Evolutionary conservation across 441 rosid genomes (phyloP).

Genomic region (Syzygium malaccense): DNA sequence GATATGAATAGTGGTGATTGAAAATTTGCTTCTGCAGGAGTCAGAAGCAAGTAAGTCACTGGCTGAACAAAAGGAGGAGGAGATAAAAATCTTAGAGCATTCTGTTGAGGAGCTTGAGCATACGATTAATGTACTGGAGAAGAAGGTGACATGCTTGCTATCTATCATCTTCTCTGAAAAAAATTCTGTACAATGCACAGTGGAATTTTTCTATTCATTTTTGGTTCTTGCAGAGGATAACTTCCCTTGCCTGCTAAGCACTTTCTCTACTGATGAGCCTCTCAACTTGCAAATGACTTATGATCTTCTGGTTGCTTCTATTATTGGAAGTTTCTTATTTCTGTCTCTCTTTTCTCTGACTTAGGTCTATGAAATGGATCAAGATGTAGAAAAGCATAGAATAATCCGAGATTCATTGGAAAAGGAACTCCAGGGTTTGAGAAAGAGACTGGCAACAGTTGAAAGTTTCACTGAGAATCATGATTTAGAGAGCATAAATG

Average conservation of each 20-base stretch:
- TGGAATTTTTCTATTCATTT: neutral
- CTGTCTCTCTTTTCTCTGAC: constrained; percentile 13
- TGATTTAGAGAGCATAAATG: constrained; percentile 25
- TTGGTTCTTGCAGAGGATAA: neutral
- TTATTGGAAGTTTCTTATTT: neutral
- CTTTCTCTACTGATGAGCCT: neutral
- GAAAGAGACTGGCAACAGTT: constrained; percentile 55
- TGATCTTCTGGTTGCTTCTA: neutral
- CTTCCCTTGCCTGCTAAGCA: neutral
- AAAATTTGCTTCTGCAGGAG: constrained; percentile 36
- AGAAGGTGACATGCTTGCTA: constrained; percentile 47
- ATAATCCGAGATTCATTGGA: constrained; percentile 66
- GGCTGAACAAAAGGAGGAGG: constrained; percentile 89
- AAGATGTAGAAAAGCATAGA: constrained; percentile 75
- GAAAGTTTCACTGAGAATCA: constrained; percentile 46
- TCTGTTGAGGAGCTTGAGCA: constrained; percentile 92
- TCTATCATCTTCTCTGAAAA: neutral
- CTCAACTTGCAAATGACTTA: neutral
- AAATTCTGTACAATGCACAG: neutral
- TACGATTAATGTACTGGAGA: constrained; percentile 81
- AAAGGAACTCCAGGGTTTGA: constrained; percentile 64
- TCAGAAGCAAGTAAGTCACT: constrained; percentile 68
- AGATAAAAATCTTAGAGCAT: constrained; percentile 78
- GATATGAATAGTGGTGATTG: neutral
- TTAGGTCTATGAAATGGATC: constrained; percentile 86